Percentiles rank a stretch among this genome's conserved stretches.
Conservation (phyloP, 2,329 filamentous ascomycete species). For the Fusarium secorum region DNA sequence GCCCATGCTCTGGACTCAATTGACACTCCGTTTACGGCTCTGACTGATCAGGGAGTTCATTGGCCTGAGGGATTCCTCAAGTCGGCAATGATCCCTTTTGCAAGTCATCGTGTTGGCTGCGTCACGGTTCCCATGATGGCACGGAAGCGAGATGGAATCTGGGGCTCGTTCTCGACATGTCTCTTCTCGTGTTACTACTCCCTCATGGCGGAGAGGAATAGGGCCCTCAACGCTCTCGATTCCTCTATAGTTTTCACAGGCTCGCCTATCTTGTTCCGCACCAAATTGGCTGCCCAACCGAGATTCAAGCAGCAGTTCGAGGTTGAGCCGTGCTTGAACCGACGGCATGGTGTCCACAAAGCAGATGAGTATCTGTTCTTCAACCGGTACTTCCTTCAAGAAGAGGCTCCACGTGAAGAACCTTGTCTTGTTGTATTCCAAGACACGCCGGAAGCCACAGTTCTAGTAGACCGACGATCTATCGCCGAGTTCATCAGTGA, state of each 20-base stretch:
- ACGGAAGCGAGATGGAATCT: not conserved
- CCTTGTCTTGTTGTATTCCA: constrained; percentile 8
- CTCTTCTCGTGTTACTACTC: constrained; percentile 12
- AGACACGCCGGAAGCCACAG: not conserved
- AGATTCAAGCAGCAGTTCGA: constrained; percentile 10
- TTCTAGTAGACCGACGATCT: not conserved
- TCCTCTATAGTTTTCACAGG: not conserved
- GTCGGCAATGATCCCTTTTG: constrained; percentile 15
- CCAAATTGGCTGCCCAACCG: not conserved
- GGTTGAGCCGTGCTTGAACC: constrained; percentile 16
- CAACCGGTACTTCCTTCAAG: constrained; percentile 7
- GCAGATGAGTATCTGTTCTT: constrained; percentile 28
- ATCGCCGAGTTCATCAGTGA: constrained; percentile 1
- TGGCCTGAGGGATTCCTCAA: constrained; percentile 22
- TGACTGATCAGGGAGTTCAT: constrained; percentile 22
- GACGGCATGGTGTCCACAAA: constrained; percentile 2
- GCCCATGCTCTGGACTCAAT: constrained; percentile 10
- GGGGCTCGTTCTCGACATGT: not conserved
- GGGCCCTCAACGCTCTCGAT: constrained; percentile 12
- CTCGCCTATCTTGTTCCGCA: constrained; percentile 17
- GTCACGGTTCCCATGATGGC: constrained; percentile 20
- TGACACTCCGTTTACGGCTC: not conserved
- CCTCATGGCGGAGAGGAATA: constrained; percentile 1
- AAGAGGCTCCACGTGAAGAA: not conserved
- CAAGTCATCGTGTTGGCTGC: not conserved